Evolutionary conservation across 1,139 yeast species (phyloP).

Genomic region (Wickerhamomyces sp.): DNA sequence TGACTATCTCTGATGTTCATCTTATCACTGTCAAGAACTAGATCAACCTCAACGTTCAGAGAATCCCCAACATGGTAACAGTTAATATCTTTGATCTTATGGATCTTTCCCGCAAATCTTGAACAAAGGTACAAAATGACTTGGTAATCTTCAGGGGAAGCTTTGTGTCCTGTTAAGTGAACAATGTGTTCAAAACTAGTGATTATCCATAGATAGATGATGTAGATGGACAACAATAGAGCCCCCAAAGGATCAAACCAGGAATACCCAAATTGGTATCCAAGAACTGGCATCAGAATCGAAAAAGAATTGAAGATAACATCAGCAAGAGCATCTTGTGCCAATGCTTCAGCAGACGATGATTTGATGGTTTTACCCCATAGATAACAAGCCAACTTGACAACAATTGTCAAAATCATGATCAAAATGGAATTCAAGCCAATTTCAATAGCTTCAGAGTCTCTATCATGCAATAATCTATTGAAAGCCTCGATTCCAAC

Average conservation of each 20-base stretch:
- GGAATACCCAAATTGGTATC: conserved; percentile 49
- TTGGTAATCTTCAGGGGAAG: conserved; percentile 57
- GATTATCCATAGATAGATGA: conserved; percentile 56
- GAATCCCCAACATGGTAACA: conserved; percentile 80
- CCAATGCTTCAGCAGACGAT: conserved; percentile 70
- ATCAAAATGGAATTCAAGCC: conserved; percentile 52
- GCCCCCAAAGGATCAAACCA: conserved; percentile 81
- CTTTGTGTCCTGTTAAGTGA: conserved; percentile 72
- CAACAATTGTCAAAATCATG: conserved; percentile 58
- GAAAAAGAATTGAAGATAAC: conserved; percentile 68
- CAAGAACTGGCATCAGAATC: conserved; percentile 61
- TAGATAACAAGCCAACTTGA: conserved; percentile 56
- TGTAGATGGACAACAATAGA: conserved; percentile 52
- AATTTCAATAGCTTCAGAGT: conserved; percentile 39
- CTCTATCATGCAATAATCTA: conserved; percentile 28
- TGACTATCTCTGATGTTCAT: conserved; percentile 63
- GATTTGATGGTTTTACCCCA: conserved; percentile 64
- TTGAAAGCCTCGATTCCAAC: conserved; percentile 60
- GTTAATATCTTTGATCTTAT: conserved; percentile 59
- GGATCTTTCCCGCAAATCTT: conserved; percentile 65
- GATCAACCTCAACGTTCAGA: conserved; percentile 70
- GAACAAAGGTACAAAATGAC: conserved; percentile 61
- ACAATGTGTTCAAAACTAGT: conserved; percentile 69
- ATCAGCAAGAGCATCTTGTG: conserved; percentile 80
- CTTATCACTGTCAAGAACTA: conserved; percentile 47